Evolutionary conservation across 257 asterid genomes (phyloP).

Genomic region (Solanum habrochaites): DNA sequence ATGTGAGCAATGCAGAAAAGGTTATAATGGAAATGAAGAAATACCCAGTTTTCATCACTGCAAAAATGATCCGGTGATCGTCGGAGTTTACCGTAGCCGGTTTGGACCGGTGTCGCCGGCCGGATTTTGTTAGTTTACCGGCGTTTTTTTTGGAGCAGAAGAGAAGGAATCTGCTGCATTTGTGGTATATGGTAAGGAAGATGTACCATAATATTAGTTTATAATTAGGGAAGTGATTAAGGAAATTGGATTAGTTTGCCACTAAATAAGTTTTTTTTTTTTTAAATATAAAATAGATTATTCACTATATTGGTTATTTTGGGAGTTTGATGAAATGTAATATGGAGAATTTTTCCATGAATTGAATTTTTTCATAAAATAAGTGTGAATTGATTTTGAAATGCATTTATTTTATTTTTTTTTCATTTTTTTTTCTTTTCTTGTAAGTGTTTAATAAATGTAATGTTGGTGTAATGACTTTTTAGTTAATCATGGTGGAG

Average conservation of each 20-base stretch:
- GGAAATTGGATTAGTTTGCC: not conserved
- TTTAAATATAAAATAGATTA: not conserved
- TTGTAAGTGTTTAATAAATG: not conserved
- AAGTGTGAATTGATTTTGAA: not conserved
- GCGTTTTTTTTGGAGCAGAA: not conserved
- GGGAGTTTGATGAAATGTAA: not conserved
- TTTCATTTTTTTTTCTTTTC: not conserved
- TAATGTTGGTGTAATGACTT: not conserved
- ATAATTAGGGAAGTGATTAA: not conserved
- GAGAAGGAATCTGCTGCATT: not conserved
- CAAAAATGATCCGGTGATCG: constrained; percentile 43
- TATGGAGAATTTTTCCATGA: not conserved
- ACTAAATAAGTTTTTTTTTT: not conserved
- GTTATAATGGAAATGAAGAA: constrained; percentile 2
- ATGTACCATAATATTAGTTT: not conserved
- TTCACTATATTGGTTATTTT: not conserved
- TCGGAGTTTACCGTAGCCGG: constrained; percentile 7
- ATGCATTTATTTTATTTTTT: not conserved
- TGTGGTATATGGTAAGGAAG: not conserved
- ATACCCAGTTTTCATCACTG: constrained; percentile 56
- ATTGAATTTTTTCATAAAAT: not conserved
- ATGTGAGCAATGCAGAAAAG: constrained; percentile 39
- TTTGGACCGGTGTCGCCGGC: constrained; percentile 49
- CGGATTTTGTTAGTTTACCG: not conserved
- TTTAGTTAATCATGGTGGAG: too few relatives aligned